phyloP scores from a whole-genome alignment of 441 rosid species.

The Populus tomentosa region DNA sequence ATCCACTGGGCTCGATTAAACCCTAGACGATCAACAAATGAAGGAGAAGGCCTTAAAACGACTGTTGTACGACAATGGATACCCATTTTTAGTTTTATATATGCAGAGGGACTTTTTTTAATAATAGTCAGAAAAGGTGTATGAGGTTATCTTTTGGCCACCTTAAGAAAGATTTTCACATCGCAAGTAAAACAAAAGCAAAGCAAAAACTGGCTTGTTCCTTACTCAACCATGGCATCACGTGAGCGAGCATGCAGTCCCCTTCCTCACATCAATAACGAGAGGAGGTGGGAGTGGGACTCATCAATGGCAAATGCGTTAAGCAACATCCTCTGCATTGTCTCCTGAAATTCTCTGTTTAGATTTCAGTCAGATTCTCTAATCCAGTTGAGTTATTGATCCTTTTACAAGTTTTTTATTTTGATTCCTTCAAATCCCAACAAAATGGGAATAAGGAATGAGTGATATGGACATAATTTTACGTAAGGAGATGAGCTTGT shows the following conservation, averaged over 20 bases:
- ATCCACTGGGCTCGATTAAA: background rate
- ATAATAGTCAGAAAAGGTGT: no score
- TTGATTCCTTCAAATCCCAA: slow-evolving; percentile 24
- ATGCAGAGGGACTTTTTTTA: no score
- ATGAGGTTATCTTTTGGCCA: background rate
- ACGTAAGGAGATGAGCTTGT: slow-evolving; percentile 17
- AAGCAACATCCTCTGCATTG: slow-evolving; percentile 60
- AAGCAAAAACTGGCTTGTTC: slow-evolving; percentile 24
- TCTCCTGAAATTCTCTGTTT: slow-evolving; percentile 32
- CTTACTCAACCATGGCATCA: slow-evolving; percentile 31
- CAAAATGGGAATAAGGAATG: slow-evolving; percentile 11
- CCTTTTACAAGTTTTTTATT: background rate
- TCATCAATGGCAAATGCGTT: slow-evolving; percentile 38
- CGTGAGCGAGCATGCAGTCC: slow-evolving; percentile 30
- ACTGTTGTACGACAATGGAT: background rate
- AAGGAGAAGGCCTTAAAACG: background rate
- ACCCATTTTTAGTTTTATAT: no score
- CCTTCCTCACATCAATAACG: slow-evolving; percentile 22
- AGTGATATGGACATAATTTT: slow-evolving; percentile 17
- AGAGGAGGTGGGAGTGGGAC: slow-evolving; percentile 9
- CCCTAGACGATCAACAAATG: background rate
- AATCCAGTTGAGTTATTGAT: background rate
- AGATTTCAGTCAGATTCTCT: slow-evolving; percentile 6
- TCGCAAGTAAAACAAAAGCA: background rate
- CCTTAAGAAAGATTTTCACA: background rate